Percentiles rank a stretch among this genome's conserved stretches.
These are phyloP conservation scores for Prunus mongolica DNA, from an alignment of 306 rosid genomes.

Conservation along the genomic window DNA sequence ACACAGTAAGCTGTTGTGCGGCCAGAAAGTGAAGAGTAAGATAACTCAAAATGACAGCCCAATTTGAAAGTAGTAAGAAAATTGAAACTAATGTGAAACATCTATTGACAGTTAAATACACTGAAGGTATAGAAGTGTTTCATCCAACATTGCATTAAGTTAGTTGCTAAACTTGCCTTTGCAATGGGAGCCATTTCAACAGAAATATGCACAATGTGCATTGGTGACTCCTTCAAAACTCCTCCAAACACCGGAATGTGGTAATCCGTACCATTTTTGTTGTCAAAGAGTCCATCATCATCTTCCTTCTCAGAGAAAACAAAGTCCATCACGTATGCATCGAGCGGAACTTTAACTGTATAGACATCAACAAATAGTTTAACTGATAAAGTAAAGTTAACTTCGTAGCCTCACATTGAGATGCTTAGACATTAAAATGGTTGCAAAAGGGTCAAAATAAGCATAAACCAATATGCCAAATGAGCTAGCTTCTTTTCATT, in stretches of 20 bases:
- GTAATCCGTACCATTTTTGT: constrained; percentile 81
- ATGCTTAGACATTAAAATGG: background rate
- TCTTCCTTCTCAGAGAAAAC: constrained; percentile 88
- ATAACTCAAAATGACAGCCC: background rate
- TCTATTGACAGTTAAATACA: background rate
- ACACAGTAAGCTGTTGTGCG: background rate
- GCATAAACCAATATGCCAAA: background rate
- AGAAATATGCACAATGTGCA: constrained; percentile 90
- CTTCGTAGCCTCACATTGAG: background rate
- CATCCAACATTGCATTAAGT: background rate
- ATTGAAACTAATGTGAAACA: background rate
- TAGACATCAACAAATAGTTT: constrained; percentile 20
- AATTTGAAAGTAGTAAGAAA: background rate
- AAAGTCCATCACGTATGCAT: constrained; percentile 91
- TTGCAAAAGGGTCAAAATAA: background rate
- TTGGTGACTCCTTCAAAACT: constrained; percentile 78
- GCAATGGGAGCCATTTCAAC: constrained; percentile 99
- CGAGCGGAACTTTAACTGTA: constrained; percentile 88
- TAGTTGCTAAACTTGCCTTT: constrained; percentile 47
- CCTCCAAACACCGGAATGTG: constrained; percentile 85
- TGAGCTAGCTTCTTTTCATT: background rate
- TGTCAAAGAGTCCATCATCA: constrained; percentile 91
- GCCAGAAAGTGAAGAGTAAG: background rate
- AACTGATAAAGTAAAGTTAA: background rate
- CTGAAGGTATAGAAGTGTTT: background rate